Evolutionary conservation across 2,329 filamentous ascomycete species (phyloP).

Genomic region (Trichothecium sympodiale): DNA sequence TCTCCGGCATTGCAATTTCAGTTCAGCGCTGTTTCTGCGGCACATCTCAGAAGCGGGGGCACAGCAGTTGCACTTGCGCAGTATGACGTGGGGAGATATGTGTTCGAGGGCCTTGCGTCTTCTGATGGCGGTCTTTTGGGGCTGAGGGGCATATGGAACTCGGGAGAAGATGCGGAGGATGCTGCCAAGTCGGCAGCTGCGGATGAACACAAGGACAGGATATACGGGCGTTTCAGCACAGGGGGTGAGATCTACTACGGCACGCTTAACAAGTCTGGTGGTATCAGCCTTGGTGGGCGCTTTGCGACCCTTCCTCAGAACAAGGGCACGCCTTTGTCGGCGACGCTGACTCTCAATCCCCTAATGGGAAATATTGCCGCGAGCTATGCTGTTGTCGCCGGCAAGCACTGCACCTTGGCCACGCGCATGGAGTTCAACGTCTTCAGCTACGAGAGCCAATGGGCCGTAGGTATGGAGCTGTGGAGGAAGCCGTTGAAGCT

Average conservation of each 20-base stretch:
- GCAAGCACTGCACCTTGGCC: conserved; percentile 70
- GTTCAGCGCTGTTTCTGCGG: conserved; percentile 66
- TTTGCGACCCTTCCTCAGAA: conserved; percentile 79
- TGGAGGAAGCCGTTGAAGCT: conserved; percentile 57
- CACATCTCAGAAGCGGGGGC: conserved; percentile 61
- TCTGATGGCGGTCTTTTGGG: conserved; percentile 87
- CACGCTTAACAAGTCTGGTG: conserved; percentile 84
- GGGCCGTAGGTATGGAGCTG: conserved; percentile 83
- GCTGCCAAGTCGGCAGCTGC: conserved; percentile 12
- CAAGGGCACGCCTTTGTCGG: conserved; percentile 80
- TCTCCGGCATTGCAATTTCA: conserved; percentile 70
- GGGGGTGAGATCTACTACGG: conserved; percentile 95
- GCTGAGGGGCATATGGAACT: conserved; percentile 85
- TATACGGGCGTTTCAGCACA: conserved; percentile 75
- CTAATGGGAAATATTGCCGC: conserved; percentile 89
- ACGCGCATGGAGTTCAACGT: conserved; percentile 95
- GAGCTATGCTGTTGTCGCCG: conserved; percentile 84
- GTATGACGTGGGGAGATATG: conserved; percentile 80
- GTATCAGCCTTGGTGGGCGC: conserved; percentile 75
- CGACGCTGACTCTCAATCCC: conserved; percentile 86
- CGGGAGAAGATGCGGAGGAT: conserved; percentile 57
- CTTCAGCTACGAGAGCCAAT: conserved; percentile 93
- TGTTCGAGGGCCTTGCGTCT: conserved; percentile 80
- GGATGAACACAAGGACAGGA: conserved; percentile 35
- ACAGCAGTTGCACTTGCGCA: conserved; percentile 64